Base-by-base conservation (phyloP, 2,329 filamentous ascomycete genomes). In the Rhytidhysteron rufulum region DNA sequence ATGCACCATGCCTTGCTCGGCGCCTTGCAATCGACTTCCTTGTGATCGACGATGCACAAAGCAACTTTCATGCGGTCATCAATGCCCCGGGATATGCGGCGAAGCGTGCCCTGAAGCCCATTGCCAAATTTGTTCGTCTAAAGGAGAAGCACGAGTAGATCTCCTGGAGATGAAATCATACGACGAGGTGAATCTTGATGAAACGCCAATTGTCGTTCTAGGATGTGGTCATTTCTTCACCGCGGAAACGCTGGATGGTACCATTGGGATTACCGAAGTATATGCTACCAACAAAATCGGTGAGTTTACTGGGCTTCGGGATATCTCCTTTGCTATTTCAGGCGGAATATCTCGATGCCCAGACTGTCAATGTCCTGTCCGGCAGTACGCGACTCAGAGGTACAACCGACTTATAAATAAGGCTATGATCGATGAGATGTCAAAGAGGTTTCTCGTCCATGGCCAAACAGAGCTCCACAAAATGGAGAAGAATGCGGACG, bases 341-440 rank as follows among this genome's bases (percentile, higher is more conserved):
- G 34, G 43, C 21, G 37, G 37, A 1, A 44, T 66, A 16, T 60
- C 61, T 13, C 29, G 42, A 9, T 69, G 65, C 39, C 63, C 63
- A 15, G 46, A 55, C 10, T 68, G 64, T 32, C 48, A 55, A 24
- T 33, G 41, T 20, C 61, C 62, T 2, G 42, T 69, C 19, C 45
- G 54, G 35, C 60, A 67, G 41, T 55, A 53, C 18, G 51, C 45
- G 1, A 67, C 55, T 0, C 55, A 63, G 13, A 43, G 66, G 31
- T 70, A 68, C 44, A 66, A 65, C 34, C 50, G 65, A 10, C 31
- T 64, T 4, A 57, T 70, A 39, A 65, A 65, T 33, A 41, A 57
- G 37, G 62, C 62, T 10, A 54, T 67, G 3, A 60, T 69, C 9
- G 65, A 65, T 32, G 59, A 68, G 37, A 57, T 58, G 47, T 58